These are phyloP conservation scores for Aspergillus quadricinctus DNA, from an alignment of 2,329 filamentous ascomycete species.

Conservation along the genomic window DNA sequence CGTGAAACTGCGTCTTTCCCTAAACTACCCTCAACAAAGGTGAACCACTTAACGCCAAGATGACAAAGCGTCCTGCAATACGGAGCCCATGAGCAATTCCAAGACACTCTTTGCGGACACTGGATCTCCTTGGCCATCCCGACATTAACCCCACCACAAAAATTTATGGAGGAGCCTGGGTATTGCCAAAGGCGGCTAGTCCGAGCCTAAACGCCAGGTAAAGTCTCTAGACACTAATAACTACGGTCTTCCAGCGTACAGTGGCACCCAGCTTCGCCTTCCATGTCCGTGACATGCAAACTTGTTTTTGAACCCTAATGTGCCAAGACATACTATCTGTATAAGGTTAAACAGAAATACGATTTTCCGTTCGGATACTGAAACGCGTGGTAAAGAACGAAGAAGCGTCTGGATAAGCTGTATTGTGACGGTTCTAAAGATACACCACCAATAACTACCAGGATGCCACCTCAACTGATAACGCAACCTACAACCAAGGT, in stretches of 20 bases:
- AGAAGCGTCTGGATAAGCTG: neutral
- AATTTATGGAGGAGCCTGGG: too few relatives aligned
- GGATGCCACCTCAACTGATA: neutral
- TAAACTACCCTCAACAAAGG: too few relatives aligned
- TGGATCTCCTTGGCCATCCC: too few relatives aligned
- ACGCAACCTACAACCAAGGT: neutral
- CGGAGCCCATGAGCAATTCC: too few relatives aligned
- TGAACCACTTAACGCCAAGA: too few relatives aligned
- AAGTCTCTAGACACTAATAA: too few relatives aligned
- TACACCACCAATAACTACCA: neutral
- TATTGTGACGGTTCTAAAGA: neutral
- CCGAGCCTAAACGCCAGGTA: too few relatives aligned
- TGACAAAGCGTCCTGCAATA: too few relatives aligned
- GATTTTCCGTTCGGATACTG: neutral
- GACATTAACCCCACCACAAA: too few relatives aligned
- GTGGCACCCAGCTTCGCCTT: neutral
- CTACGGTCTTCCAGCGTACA: neutral
- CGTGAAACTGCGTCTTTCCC: too few relatives aligned
- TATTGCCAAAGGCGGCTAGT: too few relatives aligned
- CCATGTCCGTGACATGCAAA: neutral
- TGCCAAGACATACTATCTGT: neutral
- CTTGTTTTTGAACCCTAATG: neutral
- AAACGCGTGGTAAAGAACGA: neutral
- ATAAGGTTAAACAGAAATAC: neutral
- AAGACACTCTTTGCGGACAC: too few relatives aligned